Percentiles rank a stretch among this genome's conserved stretches.
Evolutionary conservation across 257 asterid species (phyloP).

Genomic region (Galeopsis tetrahit): DNA sequence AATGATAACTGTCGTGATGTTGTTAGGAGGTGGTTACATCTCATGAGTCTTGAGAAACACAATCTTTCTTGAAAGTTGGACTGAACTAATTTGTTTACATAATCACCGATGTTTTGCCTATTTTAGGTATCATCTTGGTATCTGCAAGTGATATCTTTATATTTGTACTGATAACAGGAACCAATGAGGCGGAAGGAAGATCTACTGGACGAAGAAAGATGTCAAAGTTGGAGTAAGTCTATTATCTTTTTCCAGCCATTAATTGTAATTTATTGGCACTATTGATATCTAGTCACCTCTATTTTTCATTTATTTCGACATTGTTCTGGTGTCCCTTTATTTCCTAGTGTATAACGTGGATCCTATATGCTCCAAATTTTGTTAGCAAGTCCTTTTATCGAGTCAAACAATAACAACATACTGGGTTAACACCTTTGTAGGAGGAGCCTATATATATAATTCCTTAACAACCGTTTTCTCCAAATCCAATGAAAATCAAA

Average conservation of each 20-base stretch:
- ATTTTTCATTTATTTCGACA: slow-evolving; percentile 4
- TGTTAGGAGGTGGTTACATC: not conserved
- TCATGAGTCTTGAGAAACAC: not conserved
- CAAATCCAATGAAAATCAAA: not conserved
- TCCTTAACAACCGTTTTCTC: slow-evolving; percentile 1
- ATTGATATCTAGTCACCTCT: slow-evolving; percentile 4
- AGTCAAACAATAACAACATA: not conserved
- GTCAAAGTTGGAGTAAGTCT: slow-evolving; percentile 59
- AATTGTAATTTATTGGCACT: not conserved
- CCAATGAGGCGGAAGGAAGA: slow-evolving; percentile 36
- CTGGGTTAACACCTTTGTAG: not conserved
- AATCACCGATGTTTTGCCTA: not conserved
- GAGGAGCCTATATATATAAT: slow-evolving; percentile 5
- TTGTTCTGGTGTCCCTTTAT: not conserved
- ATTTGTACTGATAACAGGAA: slow-evolving; percentile 44
- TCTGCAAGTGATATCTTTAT: slow-evolving; percentile 28
- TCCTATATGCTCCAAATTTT: not conserved
- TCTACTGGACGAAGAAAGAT: slow-evolving; percentile 31
- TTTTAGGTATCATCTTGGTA: slow-evolving; percentile 9
- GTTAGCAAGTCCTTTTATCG: not conserved
- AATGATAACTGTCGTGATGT: not conserved
- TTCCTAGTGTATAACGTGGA: too few relatives aligned
- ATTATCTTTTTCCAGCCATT: slow-evolving; percentile 2
- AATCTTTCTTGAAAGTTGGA: not conserved
- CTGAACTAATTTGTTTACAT: slow-evolving; percentile 11